Evolutionary conservation across 768 basidiomycete genomes (phyloP), one percentile per base, ranked within the genome.

Genomic region (Amanita polypyramis): DNA sequence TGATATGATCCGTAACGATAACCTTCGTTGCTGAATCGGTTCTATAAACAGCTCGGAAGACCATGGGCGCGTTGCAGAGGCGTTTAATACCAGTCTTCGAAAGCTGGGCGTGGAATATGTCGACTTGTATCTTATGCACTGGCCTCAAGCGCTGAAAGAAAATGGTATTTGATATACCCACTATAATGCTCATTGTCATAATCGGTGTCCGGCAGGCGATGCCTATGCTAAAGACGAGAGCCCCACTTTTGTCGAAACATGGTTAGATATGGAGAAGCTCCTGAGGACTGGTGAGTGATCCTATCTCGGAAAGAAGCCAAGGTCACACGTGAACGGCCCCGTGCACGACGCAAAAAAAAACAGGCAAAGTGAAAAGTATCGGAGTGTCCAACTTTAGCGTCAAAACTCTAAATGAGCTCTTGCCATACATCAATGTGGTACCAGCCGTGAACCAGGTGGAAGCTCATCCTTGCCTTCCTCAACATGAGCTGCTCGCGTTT

Each of bases 341-440:
- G n/a, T n/a, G n/a, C n/a, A n/a, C n/a, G n/a, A n/a, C n/a, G n/a
- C n/a, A n/a, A n/a, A n/a, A n/a, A n/a, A n/a, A 1, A 4, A 6
- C 56, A 58, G 69, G 69, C 30, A 73, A 70, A 60, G 70, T 70
- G 20, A 72, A 66, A 54, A 57, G 61, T 2, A 71, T 75, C 47
- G 78, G 78, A 7, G 75, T 82, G n/a, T 75, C 74, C 32, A 80
- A 80, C 59, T 77, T 77, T 54, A 73, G 71, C 9, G 65, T 75
- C 48, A 72, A 72, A 56, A 71, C 65, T 2, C 55, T 66, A 10
- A 55, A 45, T 3, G 45, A 65, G 32, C 64, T 80, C 5, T 59
- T 76, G 25, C 62, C 70, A 32, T 65, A 69, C 17, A 70, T 67
- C 51, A 71, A 62, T 17, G 55, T 79, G 43, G 55, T 71, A 7